Percentiles rank a stretch among this genome's conserved stretches.
Conservation (phyloP, 2,329 filamentous ascomycete genomes). For the Whalleya microplaca region DNA sequence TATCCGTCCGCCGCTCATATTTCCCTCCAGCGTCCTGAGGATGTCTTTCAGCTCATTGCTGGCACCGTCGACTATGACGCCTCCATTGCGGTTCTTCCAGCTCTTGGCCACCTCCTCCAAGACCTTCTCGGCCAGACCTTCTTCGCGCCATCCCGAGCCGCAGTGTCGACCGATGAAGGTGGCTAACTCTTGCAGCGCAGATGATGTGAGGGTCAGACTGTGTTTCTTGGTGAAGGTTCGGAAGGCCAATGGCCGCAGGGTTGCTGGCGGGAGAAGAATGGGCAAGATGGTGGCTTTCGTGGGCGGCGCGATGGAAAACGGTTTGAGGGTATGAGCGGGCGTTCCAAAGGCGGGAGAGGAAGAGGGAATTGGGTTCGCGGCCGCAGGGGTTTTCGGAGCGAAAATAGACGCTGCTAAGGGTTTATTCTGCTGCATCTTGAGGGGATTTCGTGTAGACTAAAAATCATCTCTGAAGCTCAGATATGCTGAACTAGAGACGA, state of each 20-base stretch:
- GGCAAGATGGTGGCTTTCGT: slow-evolving; percentile 72
- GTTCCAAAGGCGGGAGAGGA: slow-evolving; percentile 92
- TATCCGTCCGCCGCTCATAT: slow-evolving; percentile 84
- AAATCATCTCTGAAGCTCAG: slow-evolving; percentile 1
- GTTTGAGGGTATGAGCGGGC: slow-evolving; percentile 76
- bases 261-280: slow-evolving; percentile 85
- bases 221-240: slow-evolving; percentile 97
- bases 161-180: slow-evolving; percentile 92
- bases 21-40: slow-evolving; percentile 80
- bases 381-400: slow-evolving; percentile 40
- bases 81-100: slow-evolving; percentile 90
- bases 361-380: slow-evolving; percentile 71
- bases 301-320: slow-evolving; percentile 57
- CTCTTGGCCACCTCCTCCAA: slow-evolving; percentile 87
- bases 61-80: slow-evolving; percentile 86
- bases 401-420: slow-evolving; percentile 43
- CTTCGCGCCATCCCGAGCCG: slow-evolving; percentile 94
- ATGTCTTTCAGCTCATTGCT: slow-evolving; percentile 79
- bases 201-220: slow-evolving; percentile 86
- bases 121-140: slow-evolving; percentile 88
- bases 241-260: slow-evolving; percentile 87
- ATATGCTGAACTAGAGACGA: not conserved
- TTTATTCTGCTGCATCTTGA: slow-evolving; percentile 34
- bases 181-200: slow-evolving; percentile 82
- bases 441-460: not conserved